Conservation (phyloP, 2,329 filamentous ascomycete genomes). For the Dactylonectria estremocensis region DNA sequence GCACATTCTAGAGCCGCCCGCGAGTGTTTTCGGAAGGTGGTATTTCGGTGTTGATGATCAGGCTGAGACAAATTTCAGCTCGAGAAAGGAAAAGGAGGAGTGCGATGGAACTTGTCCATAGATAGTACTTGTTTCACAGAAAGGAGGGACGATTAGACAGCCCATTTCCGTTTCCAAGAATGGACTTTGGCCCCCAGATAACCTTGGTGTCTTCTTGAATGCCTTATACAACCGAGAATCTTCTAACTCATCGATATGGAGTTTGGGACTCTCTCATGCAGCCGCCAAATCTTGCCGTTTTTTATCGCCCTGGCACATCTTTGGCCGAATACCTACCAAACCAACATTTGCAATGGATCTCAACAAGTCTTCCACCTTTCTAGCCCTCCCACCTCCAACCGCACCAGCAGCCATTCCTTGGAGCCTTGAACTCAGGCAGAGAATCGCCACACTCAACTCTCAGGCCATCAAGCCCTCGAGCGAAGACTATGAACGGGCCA, state of each 20-base stretch:
- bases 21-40: background rate
- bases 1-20: background rate
- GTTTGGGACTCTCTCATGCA: too few species aligned
- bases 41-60: background rate
- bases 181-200: too few species aligned
- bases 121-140: background rate
- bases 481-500: constrained; percentile 4
- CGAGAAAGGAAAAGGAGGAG: background rate
- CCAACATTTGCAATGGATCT: background rate
- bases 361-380: background rate
- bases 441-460: background rate
- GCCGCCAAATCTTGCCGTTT: background rate
- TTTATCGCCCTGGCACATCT: background rate
- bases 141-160: too few species aligned
- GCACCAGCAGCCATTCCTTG: background rate
- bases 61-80: background rate
- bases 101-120: too few species aligned
- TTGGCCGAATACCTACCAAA: background rate
- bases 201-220: too few species aligned
- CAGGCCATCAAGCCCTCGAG: background rate
- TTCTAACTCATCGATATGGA: too few species aligned
- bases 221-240: too few species aligned
- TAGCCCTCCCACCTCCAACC: background rate
- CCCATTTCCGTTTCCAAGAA: too few species aligned
- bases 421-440: background rate